Evolutionary conservation across 2,329 filamentous ascomycete species (phyloP).

Genomic region (Nigrospora oryzae): DNA sequence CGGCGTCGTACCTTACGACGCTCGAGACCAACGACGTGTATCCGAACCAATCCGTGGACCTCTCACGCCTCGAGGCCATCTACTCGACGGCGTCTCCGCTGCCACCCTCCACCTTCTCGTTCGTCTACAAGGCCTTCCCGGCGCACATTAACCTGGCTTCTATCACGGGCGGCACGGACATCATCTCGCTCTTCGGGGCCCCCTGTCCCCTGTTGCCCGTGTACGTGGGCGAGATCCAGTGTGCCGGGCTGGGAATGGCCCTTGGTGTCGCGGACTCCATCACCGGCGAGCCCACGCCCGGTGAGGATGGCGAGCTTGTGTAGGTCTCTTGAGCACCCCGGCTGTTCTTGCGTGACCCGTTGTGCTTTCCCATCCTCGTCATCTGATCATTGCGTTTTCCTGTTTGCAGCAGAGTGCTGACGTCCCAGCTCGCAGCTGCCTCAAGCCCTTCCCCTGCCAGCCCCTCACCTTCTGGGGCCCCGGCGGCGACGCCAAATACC

Average conservation of each 20-base stretch:
- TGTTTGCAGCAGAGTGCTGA: no score
- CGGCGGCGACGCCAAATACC: constrained; percentile 67
- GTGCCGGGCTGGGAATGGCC: constrained; percentile 72
- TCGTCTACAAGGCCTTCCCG: constrained; percentile 80
- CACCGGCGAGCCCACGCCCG: constrained; percentile 48
- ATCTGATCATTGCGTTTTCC: no score
- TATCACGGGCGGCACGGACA: constrained; percentile 94
- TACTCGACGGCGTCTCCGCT: constrained; percentile 92
- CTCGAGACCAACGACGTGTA: constrained; percentile 70
- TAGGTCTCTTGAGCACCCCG: no score
- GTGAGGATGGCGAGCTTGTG: constrained; percentile 78
- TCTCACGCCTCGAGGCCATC: constrained; percentile 67
- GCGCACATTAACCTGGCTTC: constrained; percentile 75
- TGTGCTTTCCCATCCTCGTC: no score
- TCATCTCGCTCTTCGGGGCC: constrained; percentile 88
- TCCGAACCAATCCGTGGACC: constrained; percentile 46
- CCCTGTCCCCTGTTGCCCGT: constrained; percentile 72
- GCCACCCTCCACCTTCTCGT: constrained; percentile 85
- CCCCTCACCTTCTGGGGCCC: constrained; percentile 82
- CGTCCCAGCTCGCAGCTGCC: constrained; percentile 37
- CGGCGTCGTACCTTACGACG: constrained; percentile 84
- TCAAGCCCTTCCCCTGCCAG: constrained; percentile 79
- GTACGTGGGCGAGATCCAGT: constrained; percentile 66
- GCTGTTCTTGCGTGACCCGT: no score
- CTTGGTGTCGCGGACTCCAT: constrained; percentile 50